Evolutionary conservation across 106 monocot species (phyloP), one percentile per base, ranked within the genome.

Genomic region (Dioscorea zingiberensis): DNA sequence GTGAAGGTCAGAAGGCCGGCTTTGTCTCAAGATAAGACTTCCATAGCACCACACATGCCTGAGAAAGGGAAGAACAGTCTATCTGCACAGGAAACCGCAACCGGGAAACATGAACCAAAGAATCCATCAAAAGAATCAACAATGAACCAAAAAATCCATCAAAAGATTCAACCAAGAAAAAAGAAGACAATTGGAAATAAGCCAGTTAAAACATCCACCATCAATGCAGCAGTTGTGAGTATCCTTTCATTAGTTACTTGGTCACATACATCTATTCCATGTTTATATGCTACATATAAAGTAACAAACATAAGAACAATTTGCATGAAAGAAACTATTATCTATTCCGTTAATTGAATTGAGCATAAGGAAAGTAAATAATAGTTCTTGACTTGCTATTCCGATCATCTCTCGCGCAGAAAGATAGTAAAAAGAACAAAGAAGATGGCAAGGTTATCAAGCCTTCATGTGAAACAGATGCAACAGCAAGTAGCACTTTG

Each of bases 141-240:
- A 48, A 54, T 12, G 38, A 38, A 2, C 38, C 10, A n/a, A n/a
- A 7, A 62, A 72, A 27, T 47, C 55, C 12, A 55, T 15, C 47
- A 23, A 22, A n/a, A n/a, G n/a, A n/a, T 10, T 27, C 30, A 64
- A 25, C 26, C 22, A 8, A 85, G 62, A 55, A 32, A 77, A 11
- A 82, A 69, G 60, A 80, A 76, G 61, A 77, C 26, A 25, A 26
- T 48, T 48, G 60, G 26, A 55, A 3, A 72, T 19, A 79, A 64
- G 69, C 22, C 25, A 65, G 25, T 44, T 17, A 77, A 53, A 59
- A 72, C 53, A 27, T 68, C 63, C 4, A 29, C 72, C 21, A 4
- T 18, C 18, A 14, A n/a, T 29, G 53, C 58, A 27, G 19, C 44
- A 51, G 32, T 29, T 54, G 77, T 82, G 54, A 66, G 82, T 69